phyloP scores from a whole-genome alignment of 1,284 basidiomycete genomes.

The Athelia sp. region DNA sequence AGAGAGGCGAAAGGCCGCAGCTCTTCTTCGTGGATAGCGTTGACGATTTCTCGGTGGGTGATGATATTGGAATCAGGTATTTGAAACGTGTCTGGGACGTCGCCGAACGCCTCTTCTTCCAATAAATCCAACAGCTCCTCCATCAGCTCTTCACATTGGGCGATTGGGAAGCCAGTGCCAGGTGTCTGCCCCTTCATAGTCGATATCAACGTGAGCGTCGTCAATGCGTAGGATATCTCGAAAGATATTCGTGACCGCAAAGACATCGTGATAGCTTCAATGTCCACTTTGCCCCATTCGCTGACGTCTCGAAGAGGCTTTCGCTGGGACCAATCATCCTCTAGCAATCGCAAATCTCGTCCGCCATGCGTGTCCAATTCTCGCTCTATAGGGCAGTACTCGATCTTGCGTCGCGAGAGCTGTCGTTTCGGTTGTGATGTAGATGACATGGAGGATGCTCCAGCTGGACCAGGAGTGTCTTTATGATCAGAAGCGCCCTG shows the following conservation, averaged over 20 bases:
- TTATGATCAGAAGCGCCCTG: constrained; percentile 9
- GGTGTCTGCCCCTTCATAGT: constrained; percentile 62
- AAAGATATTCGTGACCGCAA: constrained; percentile 79
- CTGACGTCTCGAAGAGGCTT: constrained; percentile 64
- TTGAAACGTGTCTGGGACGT: constrained; percentile 34
- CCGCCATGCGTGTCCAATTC: constrained; percentile 81
- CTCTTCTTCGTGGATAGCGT: constrained; percentile 51
- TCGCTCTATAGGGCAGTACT: constrained; percentile 82
- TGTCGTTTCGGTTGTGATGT: constrained; percentile 36
- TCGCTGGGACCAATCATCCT: constrained; percentile 53
- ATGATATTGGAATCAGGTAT: constrained; percentile 33
- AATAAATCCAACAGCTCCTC: constrained; percentile 87
- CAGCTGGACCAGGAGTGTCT: constrained; percentile 13
- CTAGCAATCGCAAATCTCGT: constrained; percentile 72
- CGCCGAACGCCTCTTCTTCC: constrained; percentile 77
- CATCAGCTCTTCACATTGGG: constrained; percentile 76
- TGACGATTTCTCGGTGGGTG: constrained; percentile 64
- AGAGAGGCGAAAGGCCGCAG: constrained; percentile 54
- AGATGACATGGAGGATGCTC: constrained; percentile 19
- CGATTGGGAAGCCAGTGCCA: constrained; percentile 68
- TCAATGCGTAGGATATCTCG: constrained; percentile 88
- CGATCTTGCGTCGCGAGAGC: constrained; percentile 75
- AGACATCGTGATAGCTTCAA: constrained; percentile 87
- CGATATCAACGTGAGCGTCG: constrained; percentile 83
- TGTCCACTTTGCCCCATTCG: constrained; percentile 85